Evolutionary conservation across 345 rosid genomes (phyloP).

Genomic region (Camelina hispida): DNA sequence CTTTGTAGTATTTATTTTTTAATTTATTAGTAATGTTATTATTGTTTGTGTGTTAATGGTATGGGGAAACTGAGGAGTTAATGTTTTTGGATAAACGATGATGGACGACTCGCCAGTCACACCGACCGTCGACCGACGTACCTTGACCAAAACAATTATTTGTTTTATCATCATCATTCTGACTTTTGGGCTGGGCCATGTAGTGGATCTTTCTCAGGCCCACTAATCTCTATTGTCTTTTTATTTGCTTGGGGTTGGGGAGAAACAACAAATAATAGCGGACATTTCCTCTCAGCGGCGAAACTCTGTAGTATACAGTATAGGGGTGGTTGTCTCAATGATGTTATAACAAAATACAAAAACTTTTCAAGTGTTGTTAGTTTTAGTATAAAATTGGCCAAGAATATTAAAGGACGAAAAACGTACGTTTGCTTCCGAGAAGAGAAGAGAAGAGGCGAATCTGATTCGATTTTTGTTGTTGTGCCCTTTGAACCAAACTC

Average conservation of each 20-base stretch:
- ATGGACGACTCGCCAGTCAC: constrained; percentile 15
- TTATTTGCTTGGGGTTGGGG: too few relatives aligned
- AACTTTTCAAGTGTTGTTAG: too few relatives aligned
- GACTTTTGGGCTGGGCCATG: constrained; percentile 5
- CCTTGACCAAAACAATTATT: constrained; percentile 19
- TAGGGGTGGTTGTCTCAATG: too few relatives aligned
- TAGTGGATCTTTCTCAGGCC: constrained; percentile 2
- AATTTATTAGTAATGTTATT: too few relatives aligned
- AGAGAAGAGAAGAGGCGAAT: constrained; percentile 26
- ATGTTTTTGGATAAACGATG: constrained; percentile 28
- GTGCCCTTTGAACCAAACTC: neutral
- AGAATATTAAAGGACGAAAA: constrained; percentile 5
- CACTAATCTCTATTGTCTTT: neutral
- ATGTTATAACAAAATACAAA: too few relatives aligned
- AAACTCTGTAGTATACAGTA: too few relatives aligned
- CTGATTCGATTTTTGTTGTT: constrained; percentile 2
- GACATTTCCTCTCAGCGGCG: too few relatives aligned
- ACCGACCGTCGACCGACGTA: constrained; percentile 31
- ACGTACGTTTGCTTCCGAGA: neutral
- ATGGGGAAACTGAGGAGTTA: constrained; percentile 28
- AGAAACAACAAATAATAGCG: too few relatives aligned
- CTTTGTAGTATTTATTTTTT: too few relatives aligned
- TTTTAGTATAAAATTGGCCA: too few relatives aligned
- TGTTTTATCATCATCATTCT: neutral
- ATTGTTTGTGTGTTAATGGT: neutral